phyloP scores from a whole-genome alignment of 306 rosid genomes.

The Herpetospermum pedunculosum region DNA sequence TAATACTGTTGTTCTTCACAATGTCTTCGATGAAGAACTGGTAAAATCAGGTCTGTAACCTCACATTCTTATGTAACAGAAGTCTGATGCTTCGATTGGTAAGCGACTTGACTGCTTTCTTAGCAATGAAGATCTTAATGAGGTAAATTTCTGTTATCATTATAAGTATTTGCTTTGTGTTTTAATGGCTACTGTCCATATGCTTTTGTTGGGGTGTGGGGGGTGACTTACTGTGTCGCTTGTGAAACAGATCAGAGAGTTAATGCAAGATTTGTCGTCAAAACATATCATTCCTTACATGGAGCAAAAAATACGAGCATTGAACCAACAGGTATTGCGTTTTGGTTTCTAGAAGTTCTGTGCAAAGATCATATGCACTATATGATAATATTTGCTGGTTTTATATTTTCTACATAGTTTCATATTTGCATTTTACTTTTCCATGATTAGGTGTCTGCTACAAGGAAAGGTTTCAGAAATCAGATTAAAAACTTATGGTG shows the following conservation, averaged over 20 bases:
- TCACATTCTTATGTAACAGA: slow-evolving; percentile 45
- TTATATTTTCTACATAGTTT: background rate
- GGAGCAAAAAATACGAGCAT: slow-evolving; percentile 86
- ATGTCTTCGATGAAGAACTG: background rate
- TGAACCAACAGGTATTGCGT: slow-evolving; percentile 76
- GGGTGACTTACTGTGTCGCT: slow-evolving; percentile 16
- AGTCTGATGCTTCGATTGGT: slow-evolving; percentile 37
- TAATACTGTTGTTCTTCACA: background rate
- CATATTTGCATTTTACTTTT: slow-evolving; percentile 14
- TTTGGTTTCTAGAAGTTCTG: background rate
- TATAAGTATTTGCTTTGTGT: slow-evolving; percentile 5
- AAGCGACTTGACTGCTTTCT: slow-evolving; percentile 66
- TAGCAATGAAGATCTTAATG: slow-evolving; percentile 47
- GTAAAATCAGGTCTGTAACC: slow-evolving; percentile 23
- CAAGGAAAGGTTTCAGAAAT: slow-evolving; percentile 88
- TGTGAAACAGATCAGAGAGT: slow-evolving; percentile 54
- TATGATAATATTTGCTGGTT: background rate
- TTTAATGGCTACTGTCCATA: slow-evolving; percentile 2
- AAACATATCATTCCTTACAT: slow-evolving; percentile 82
- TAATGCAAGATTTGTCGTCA: slow-evolving; percentile 82
- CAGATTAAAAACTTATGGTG: slow-evolving; percentile 97
- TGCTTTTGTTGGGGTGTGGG: background rate
- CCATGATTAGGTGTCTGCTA: slow-evolving; percentile 65
- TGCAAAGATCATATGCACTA: slow-evolving; percentile 8
- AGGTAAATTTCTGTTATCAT: slow-evolving; percentile 33